Conservation (phyloP, 108 stramenopile genomes). For the Asterionellopsis glacialis region DNA sequence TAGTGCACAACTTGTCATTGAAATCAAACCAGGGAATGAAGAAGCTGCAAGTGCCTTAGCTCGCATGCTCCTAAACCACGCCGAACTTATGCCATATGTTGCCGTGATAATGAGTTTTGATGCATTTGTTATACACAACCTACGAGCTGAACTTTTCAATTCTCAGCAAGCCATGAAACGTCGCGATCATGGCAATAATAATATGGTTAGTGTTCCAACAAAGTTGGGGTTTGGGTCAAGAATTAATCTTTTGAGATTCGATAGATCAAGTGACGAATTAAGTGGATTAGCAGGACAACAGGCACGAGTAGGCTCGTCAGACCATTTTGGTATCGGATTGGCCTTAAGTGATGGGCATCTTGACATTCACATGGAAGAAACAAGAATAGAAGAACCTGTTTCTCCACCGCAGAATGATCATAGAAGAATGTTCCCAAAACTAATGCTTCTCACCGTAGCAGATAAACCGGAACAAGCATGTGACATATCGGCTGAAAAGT, state of each 20-base stretch:
- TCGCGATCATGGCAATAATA: too few species aligned
- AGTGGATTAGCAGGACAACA: too few species aligned
- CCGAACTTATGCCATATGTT: slow-evolving; percentile 45
- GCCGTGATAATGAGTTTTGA: slow-evolving; percentile 77
- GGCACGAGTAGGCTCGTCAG: not conserved
- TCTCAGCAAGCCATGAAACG: too few species aligned
- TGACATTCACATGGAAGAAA: not conserved
- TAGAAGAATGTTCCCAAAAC: slow-evolving; percentile 31
- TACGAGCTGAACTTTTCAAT: slow-evolving; percentile 27
- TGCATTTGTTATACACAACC: slow-evolving; percentile 60
- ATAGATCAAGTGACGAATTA: too few species aligned
- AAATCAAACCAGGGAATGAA: slow-evolving; percentile 75
- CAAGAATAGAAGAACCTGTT: not conserved
- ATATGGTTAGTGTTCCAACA: too few species aligned
- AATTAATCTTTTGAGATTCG: too few species aligned
- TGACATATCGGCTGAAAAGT: not conserved
- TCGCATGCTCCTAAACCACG: slow-evolving; percentile 52
- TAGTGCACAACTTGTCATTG: slow-evolving; percentile 51
- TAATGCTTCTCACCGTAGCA: slow-evolving; percentile 60
- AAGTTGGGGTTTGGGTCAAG: too few species aligned
- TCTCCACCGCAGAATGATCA: not conserved
- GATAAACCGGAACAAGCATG: slow-evolving; percentile 27
- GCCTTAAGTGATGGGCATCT: not conserved
- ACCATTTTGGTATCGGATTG: slow-evolving; percentile 1
- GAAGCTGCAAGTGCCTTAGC: slow-evolving; percentile 61